phyloP scores from a whole-genome alignment of 2,329 filamentous ascomycete species.

The Colletotrichum abscissum region DNA sequence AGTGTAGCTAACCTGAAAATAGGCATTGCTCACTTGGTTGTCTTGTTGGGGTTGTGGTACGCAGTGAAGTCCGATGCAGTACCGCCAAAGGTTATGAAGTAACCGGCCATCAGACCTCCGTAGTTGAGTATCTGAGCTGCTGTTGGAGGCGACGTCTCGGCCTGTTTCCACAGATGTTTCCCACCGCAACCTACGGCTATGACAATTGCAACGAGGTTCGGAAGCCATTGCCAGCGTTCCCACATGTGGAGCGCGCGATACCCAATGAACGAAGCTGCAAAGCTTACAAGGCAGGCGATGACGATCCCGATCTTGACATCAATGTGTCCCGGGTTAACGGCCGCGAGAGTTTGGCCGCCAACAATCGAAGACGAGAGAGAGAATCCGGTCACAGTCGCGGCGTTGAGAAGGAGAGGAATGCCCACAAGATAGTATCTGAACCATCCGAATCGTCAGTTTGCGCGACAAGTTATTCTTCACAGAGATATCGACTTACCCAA shows the following conservation, averaged over 20 bases:
- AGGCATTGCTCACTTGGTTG: conserved; percentile 48
- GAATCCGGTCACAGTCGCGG: conserved; percentile 69
- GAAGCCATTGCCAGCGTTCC: conserved; percentile 68
- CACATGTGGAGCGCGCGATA: conserved; percentile 65
- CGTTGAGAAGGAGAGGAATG: conserved; percentile 64
- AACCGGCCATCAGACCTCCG: conserved; percentile 60
- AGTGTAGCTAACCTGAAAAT: background rate
- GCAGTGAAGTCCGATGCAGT: conserved; percentile 68
- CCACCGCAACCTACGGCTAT: conserved; percentile 66
- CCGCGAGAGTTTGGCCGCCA: conserved; percentile 64
- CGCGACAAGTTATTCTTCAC: background rate
- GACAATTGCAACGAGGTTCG: conserved; percentile 61
- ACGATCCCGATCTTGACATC: conserved; percentile 67
- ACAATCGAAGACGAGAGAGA: conserved; percentile 67
- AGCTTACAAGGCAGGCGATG: conserved; percentile 62
- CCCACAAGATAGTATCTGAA: conserved; percentile 60
- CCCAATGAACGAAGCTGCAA: conserved; percentile 66
- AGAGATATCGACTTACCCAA: conserved; percentile 53
- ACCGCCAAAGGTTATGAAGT: conserved; percentile 66
- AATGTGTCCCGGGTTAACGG: conserved; percentile 55
- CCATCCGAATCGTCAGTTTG: conserved; percentile 1
- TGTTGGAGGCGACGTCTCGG: conserved; percentile 49
- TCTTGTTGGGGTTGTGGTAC: conserved; percentile 59
- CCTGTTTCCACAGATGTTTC: conserved; percentile 59
- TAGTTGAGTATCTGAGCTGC: conserved; percentile 55